phyloP scores from a whole-genome alignment of 2,329 filamentous ascomycete genomes.

The Cercospora janseana region DNA sequence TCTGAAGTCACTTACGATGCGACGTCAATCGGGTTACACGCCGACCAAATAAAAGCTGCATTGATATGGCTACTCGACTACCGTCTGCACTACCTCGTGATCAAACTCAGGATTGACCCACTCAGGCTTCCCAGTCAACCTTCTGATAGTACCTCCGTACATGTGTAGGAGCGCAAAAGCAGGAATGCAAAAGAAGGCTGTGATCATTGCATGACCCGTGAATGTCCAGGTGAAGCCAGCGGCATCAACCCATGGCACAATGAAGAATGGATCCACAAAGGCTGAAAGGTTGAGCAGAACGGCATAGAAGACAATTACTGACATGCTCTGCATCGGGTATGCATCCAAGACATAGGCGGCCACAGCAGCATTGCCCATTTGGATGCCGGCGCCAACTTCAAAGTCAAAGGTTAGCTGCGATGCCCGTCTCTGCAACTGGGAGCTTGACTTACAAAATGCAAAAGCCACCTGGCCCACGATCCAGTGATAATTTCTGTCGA shows the following conservation, averaged over 20 bases:
- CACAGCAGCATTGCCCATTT: slow-evolving; percentile 25
- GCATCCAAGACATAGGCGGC: slow-evolving; percentile 23
- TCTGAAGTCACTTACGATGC: too few relatives aligned
- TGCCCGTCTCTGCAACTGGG: not conserved
- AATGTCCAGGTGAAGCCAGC: slow-evolving; percentile 25
- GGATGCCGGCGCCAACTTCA: slow-evolving; percentile 22
- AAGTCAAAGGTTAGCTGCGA: slow-evolving; percentile 8
- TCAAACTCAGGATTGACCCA: slow-evolving; percentile 26
- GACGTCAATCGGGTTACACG: too few relatives aligned
- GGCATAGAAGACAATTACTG: slow-evolving; percentile 24
- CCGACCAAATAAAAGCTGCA: not conserved
- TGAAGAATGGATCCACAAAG: slow-evolving; percentile 25
- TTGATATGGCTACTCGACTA: not conserved
- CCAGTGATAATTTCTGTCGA: slow-evolving; percentile 24
- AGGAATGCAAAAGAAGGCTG: slow-evolving; percentile 21
- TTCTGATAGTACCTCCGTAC: slow-evolving; percentile 17
- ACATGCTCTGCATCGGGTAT: slow-evolving; percentile 25
- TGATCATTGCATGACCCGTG: slow-evolving; percentile 23
- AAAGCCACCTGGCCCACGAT: slow-evolving; percentile 25
- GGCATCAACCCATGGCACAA: slow-evolving; percentile 21
- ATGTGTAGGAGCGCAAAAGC: slow-evolving; percentile 20
- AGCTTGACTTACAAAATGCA: slow-evolving; percentile 18
- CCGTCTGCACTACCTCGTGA: slow-evolving; percentile 12
- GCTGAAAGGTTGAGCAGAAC: slow-evolving; percentile 24
- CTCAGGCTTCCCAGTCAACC: slow-evolving; percentile 15